Percentiles rank a stretch among this genome's conserved stretches.
These are phyloP conservation scores for Triadica sebifera DNA, from an alignment of 345 rosid genomes.

Conservation along the genomic window DNA sequence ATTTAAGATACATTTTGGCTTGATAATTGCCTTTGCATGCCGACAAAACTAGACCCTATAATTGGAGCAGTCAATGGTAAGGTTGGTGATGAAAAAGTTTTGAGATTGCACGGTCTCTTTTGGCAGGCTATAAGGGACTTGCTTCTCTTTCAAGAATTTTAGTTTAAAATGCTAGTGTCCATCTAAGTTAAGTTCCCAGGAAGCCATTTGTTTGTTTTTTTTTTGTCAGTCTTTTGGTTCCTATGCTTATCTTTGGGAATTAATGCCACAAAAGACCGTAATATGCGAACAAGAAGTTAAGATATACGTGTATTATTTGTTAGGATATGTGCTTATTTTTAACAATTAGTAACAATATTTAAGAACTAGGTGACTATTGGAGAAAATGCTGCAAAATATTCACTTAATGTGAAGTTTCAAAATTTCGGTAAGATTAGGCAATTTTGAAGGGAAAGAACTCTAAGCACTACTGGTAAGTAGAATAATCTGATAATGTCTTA, in stretches of 20 bases:
- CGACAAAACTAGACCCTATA: neutral
- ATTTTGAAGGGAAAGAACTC: neutral
- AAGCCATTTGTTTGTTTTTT: neutral
- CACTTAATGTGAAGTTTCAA: neutral
- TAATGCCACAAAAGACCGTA: too few species aligned
- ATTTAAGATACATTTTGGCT: neutral
- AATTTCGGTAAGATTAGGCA: neutral
- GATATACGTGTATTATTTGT: too few species aligned
- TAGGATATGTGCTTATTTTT: too few species aligned
- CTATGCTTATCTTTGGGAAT: too few species aligned
- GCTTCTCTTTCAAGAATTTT: too few species aligned
- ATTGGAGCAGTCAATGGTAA: neutral
- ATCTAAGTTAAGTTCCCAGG: neutral
- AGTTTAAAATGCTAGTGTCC: neutral
- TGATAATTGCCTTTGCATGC: neutral
- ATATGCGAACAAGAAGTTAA: too few species aligned
- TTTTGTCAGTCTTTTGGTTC: too few species aligned
- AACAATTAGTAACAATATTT: too few species aligned
- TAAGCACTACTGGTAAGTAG: neutral
- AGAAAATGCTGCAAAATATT: too few species aligned
- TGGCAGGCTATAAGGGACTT: too few species aligned
- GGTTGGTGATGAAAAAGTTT: neutral
- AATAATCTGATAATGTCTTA: neutral
- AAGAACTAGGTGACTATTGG: too few species aligned
- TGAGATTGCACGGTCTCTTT: neutral